Evolutionary conservation across 345 rosid genomes (phyloP), one percentile per base, ranked within the genome.

Genomic region (Luvunga scandens): DNA sequence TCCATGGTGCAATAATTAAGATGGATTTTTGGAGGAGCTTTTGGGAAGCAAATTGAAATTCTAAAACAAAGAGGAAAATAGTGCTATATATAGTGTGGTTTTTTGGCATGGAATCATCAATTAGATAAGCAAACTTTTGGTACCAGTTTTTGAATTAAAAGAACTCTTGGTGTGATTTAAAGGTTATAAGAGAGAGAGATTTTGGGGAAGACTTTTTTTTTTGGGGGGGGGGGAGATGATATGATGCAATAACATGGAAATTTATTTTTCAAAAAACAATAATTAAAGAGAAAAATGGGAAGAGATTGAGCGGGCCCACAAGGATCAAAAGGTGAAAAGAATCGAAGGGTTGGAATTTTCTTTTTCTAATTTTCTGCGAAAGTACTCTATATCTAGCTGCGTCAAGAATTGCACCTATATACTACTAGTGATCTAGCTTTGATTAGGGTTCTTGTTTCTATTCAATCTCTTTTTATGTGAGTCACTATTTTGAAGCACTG

Each of bases 1-100:
- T 92, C 91, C 98, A 92, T 89, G 72, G 71, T 75, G 45, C 55
- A 69, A 76, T 69, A 50, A 36, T 30, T 63, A 30, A 63, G 33
- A 63, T 63, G 31, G 50, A 13, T 45, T 45, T 45, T 45, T 9
- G 45, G 13, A 39, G 45, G 45, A 39, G 45, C 45, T 39, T 39
- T 39, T 45, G 50, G 50, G 50, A 45, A 45, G 50, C 50, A 45
- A 1, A 45, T 45, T 45, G 50, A 13, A 45, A 13, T 4, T 45
- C 13, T 13, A 45, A 13, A 62, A 28, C 8, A 27, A 27, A 62
- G 19, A 62, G 50, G 5, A 45, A 3, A 45, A 45, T 13, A 45
- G 50, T 45, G 50, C 50, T 45, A 13, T 1, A 45, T 45, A 45
- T 45, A 45, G 13, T 45, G 39, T 7, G 9, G 6, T 12, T 42